Conservation (phyloP, 2,329 filamentous ascomycete genomes). For the Fusarium annulatum region DNA sequence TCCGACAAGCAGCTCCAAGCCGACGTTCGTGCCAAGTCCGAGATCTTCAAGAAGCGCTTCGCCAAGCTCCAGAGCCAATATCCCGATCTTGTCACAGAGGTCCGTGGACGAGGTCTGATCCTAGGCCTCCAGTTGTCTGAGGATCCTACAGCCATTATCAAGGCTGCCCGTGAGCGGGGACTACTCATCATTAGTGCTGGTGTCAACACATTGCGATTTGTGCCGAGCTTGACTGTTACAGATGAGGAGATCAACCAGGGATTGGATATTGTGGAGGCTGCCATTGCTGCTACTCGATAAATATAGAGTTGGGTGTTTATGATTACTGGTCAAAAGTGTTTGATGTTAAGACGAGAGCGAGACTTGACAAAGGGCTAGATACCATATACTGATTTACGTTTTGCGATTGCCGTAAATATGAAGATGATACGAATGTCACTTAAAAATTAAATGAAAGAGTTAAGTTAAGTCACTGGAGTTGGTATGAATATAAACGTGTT, state of each 20-base stretch:
- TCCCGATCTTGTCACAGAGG: conserved; percentile 79
- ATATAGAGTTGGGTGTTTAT: not conserved
- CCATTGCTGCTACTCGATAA: conserved; percentile 60
- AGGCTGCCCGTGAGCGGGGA: conserved; percentile 87
- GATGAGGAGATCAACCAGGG: conserved; percentile 84
- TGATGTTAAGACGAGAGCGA: conserved; percentile 20
- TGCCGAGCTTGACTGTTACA: conserved; percentile 85
- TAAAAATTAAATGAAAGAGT: rapidly evolving
- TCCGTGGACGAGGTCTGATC: conserved; percentile 86
- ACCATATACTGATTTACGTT: conserved; percentile 32
- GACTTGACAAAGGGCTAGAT: conserved; percentile 29
- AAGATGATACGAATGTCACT: not conserved
- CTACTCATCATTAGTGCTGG: conserved; percentile 92
- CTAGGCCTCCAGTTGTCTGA: conserved; percentile 84
- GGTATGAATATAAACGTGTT: rapidly evolving
- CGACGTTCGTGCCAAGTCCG: conserved; percentile 73
- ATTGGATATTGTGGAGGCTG: conserved; percentile 78
- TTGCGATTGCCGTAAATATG: not conserved
- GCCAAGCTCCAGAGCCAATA: conserved; percentile 58
- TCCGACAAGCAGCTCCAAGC: conserved; percentile 76
- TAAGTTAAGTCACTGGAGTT: not conserved
- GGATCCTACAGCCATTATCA: conserved; percentile 80
- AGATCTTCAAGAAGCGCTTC: conserved; percentile 62
- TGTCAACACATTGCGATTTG: conserved; percentile 90
- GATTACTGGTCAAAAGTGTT: conserved; percentile 10